Base-by-base conservation (phyloP, 2,329 filamentous ascomycete species). In the Ophiostoma montium region DNA sequence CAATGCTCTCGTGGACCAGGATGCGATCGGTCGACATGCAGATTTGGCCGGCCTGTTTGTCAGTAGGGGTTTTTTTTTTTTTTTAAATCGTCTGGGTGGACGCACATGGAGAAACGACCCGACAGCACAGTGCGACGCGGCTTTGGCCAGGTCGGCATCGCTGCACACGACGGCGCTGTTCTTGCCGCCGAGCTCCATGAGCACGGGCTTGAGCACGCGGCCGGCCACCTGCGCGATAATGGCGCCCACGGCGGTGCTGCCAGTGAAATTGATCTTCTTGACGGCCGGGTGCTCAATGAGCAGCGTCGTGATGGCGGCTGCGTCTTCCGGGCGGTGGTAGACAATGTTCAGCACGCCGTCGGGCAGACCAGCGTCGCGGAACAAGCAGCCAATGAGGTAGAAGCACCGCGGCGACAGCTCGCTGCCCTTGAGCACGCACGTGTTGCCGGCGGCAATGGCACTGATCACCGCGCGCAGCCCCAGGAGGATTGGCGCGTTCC, bases 251-350 rank as follows among this genome's bases (percentile, higher is more conserved):
- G 63, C 63, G 0, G 86, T 88, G 58, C 77, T 84, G 32, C 87
- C 87, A 0, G 87, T 94, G 64, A 94, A 94, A 66, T 87, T 92
- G 61, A 94, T 72, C 67, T 94, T 94, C 61, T 79, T 82, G 50
- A 94, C 67, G 0, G 70, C 68, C 0, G 76, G 75, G 57, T 84
- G 70, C 44, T 76, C 73, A 55, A 94, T 84, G 30, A 92, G 63
- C 1, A 76, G 68, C 27, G 71, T 72, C 0, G 84, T 89, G 31
- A 90, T 69, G 12, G 72, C 69, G 0, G 80, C 71, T 0, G 85
- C 86, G 56, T 84, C 75, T 50, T 78, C 71, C 50, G 79, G 76
- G 3, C 80, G 75, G 32, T 72, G 66, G 19, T 80, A 82, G 33
- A 94, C 66, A 41, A 87, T 68, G 62, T 89, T 92, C 31, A 94